Conservation (phyloP, 2,329 filamentous ascomycete genomes). For the Aspergillus tubingensis region DNA sequence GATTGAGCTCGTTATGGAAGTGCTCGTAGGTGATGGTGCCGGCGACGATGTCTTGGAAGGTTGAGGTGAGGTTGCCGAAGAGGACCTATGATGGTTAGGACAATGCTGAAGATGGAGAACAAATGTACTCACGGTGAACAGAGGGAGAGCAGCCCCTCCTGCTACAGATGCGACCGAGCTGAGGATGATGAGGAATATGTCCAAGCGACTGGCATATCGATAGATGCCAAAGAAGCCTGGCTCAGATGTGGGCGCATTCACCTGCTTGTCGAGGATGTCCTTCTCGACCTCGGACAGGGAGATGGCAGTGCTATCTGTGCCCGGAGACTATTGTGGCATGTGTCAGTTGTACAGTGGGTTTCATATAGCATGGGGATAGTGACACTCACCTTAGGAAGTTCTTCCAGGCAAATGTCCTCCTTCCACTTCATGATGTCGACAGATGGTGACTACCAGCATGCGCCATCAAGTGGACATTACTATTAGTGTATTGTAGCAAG, state of each 20-base stretch:
- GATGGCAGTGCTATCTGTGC: conserved; percentile 3
- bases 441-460: not conserved
- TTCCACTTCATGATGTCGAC: conserved; percentile 10
- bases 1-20: conserved; percentile 61
- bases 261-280: conserved; percentile 65
- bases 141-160: conserved; percentile 70
- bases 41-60: conserved; percentile 66
- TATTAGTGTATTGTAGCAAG: not conserved
- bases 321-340: not conserved
- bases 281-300: conserved; percentile 53
- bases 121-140: conserved; percentile 64
- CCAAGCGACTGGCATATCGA: conserved; percentile 65
- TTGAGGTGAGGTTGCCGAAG: conserved; percentile 72
- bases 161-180: conserved; percentile 64
- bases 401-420: conserved; percentile 5
- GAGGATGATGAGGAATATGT: conserved; percentile 61
- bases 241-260: conserved; percentile 63
- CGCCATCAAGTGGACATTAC: not conserved
- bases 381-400: not conserved
- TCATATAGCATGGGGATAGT: too few species aligned
- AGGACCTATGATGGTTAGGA: conserved; percentile 47
- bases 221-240: conserved; percentile 64
- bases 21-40: conserved; percentile 48
- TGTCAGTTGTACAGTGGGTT: not conserved
- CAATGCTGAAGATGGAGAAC: too few species aligned